phyloP scores from a whole-genome alignment of 23 red algal genomes.

The Gracilaria domingensis region DNA sequence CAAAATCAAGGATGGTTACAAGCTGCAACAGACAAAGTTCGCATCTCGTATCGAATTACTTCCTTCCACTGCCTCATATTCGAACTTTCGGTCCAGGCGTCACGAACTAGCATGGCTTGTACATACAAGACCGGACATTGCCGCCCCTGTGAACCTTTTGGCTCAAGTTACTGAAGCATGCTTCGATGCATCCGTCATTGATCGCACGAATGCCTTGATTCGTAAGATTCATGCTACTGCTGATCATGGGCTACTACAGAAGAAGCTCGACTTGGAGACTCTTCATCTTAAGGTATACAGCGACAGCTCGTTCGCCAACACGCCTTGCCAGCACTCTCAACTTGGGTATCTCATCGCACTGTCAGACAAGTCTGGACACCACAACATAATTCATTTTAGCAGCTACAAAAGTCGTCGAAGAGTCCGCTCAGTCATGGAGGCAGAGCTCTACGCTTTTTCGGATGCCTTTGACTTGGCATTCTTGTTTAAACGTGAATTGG shows the following conservation, averaged over 20 bases:
- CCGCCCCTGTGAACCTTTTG: slow-evolving; percentile 9
- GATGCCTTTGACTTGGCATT: neutral
- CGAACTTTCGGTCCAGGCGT: neutral
- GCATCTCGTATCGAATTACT: neutral
- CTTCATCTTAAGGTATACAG: slow-evolving; percentile 35
- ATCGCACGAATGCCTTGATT: neutral
- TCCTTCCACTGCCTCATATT: neutral
- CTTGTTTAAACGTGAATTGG: neutral
- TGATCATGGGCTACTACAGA: neutral
- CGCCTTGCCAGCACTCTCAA: slow-evolving; percentile 5
- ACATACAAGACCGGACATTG: slow-evolving; percentile 33
- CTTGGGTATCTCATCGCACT: slow-evolving; percentile 30
- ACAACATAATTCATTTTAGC: slow-evolving; percentile 13
- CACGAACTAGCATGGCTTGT: slow-evolving; percentile 35
- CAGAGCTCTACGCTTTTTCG: slow-evolving; percentile 16
- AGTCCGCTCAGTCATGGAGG: neutral
- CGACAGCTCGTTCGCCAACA: slow-evolving; percentile 22
- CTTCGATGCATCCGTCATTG: neutral
- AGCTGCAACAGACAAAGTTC: neutral
- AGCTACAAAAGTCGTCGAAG: slow-evolving; percentile 30
- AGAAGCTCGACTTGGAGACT: neutral
- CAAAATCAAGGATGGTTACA: neutral
- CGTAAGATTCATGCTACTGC: neutral
- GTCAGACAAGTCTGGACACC: neutral
- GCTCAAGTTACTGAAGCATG: slow-evolving; percentile 36